Base-by-base conservation (phyloP, 225 moss, liverwort and hornwort genomes). In the Pleurozium schreberi region DNA sequence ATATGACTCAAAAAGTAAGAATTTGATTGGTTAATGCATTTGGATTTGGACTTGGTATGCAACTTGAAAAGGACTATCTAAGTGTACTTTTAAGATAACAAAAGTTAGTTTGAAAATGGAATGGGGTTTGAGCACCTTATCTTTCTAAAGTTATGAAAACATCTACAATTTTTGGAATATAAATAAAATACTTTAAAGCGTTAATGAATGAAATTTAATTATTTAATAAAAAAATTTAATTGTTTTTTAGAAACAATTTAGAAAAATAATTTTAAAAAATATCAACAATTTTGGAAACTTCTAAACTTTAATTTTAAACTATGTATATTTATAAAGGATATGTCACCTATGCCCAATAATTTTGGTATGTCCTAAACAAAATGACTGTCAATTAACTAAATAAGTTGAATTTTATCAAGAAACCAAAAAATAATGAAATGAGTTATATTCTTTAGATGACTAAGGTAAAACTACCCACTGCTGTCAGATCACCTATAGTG, bases 31-130 rank as follows among this genome's bases (percentile, higher is more conserved):
- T 25, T 3, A 23, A 76, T 53, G 14, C 36, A 53, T 23, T 77
- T 53, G 53, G 25, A 38, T 55, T 23, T 15, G 1, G 10, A 0
- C 23, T 38, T 38, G 2, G 5, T 1, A 0, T 23, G 8, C 4
- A 53, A 8, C 0, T 14, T 36, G 5, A 25, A 53, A 77, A 4
- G 5, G 0, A 38, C 0, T 22, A 0, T 23, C 1, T 16, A 10
- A 16, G 0, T 26, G 4, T 0, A 78, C 4, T 38, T 55, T 25
- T 76, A 8, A 52, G 8, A 12, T 75, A 34, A 20, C 5, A 34
- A 50, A 50, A 11, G 7, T 74, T 1, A 47, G 0, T 2, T 30
- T 75, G 22, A 52, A 47, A 36, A 52, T 33, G 2, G 21, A 75
- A 34, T 21, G 5, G 34, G 8, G 21, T 50, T 50, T 13, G 2